Conservation (phyloP, 2,329 filamentous ascomycete genomes). For the Lachnellula willkommii region DNA sequence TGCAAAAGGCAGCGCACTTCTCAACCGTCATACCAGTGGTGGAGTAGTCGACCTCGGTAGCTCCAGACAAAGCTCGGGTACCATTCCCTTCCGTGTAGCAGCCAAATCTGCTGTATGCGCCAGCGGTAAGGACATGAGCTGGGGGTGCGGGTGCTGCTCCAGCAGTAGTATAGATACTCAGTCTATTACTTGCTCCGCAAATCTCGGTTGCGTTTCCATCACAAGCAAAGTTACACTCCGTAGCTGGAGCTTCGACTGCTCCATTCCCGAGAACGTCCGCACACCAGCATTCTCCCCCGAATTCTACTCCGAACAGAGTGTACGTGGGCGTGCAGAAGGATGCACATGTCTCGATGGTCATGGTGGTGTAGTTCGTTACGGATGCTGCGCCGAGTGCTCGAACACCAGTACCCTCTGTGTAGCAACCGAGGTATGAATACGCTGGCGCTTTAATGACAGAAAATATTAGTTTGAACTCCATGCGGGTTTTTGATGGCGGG, state of each 20-base stretch:
- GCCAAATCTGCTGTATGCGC: constrained; percentile 5
- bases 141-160: constrained; percentile 5
- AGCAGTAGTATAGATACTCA: constrained; percentile 19
- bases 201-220: constrained; percentile 25
- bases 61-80: constrained; percentile 37
- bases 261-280: constrained; percentile 20
- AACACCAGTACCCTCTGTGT: constrained; percentile 8
- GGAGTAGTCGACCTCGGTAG: background rate
- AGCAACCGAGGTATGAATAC: constrained; percentile 10
- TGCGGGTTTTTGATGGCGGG: background rate
- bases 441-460: background rate
- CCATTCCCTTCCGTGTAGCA: constrained; percentile 20
- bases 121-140: constrained; percentile 1
- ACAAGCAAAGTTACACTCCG: constrained; percentile 20
- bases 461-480: background rate
- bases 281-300: constrained; percentile 27
- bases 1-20: constrained; percentile 17
- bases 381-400: constrained; percentile 6
- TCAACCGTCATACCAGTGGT: constrained; percentile 13
- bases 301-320: constrained; percentile 31
- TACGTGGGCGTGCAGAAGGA: constrained; percentile 11
- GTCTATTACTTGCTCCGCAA: constrained; percentile 28
- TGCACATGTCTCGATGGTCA: constrained; percentile 9
- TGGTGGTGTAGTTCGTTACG: constrained; percentile 3
- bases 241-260: constrained; percentile 7